These are phyloP conservation scores for Lotus japonicus DNA, from an alignment of 306 rosid species.

Conservation along the genomic window DNA sequence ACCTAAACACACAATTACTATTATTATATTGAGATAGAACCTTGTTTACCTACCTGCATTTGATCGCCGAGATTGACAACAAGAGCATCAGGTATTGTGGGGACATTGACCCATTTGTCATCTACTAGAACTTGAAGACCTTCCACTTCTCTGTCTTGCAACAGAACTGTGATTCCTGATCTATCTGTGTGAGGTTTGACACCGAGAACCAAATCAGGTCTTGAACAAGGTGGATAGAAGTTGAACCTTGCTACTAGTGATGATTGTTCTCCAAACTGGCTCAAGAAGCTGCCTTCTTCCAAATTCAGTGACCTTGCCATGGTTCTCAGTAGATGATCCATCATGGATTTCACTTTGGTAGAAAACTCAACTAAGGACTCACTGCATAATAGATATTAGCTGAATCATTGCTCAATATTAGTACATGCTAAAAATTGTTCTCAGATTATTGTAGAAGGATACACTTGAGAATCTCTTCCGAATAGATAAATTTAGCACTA, in stretches of 20 bases:
- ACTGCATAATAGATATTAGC: no score
- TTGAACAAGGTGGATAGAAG: constrained; percentile 55
- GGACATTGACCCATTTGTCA: constrained; percentile 47
- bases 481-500: no score
- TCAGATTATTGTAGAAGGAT: background rate
- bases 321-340: constrained; percentile 33
- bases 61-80: constrained; percentile 64
- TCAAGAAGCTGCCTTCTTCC: constrained; percentile 40
- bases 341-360: constrained; percentile 27
- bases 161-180: constrained; percentile 50
- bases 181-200: constrained; percentile 62
- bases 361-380: constrained; percentile 33
- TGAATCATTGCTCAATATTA: no score
- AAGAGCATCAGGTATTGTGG: constrained; percentile 48
- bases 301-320: constrained; percentile 47
- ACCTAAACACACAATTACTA: no score
- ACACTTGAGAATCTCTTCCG: no score
- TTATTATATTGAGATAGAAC: background rate
- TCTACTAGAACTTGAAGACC: constrained; percentile 53
- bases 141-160: constrained; percentile 55
- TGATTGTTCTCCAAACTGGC: constrained; percentile 38
- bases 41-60: constrained; percentile 54
- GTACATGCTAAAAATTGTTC: background rate
- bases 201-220: constrained; percentile 61
- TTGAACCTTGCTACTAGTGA: constrained; percentile 33